Evolutionary conservation across 2,329 filamentous ascomycete species (phyloP), one percentile per base, ranked within the genome.

Genomic region (Colletotrichum sp.): DNA sequence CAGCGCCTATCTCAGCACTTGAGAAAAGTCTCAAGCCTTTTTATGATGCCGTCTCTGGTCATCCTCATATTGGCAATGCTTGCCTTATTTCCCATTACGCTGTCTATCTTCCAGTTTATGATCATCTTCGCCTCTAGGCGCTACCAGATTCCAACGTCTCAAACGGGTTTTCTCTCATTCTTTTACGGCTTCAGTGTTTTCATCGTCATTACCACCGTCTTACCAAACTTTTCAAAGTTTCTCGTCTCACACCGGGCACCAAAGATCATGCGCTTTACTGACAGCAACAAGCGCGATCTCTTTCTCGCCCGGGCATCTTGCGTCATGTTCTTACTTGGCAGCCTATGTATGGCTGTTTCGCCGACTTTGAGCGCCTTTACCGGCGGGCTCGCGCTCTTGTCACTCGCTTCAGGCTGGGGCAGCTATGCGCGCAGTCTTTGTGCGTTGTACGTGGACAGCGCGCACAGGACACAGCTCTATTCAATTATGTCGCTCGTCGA

Each of bases 101-200:
- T 55, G 44, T 26, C 76, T 36, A 30, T 69, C 24, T 39, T 34
- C 28, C 71, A 71, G 39, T 67, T 72, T 74, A 79, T 84, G 74
- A 65, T 77, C 18, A 80, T 82, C 26, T 84, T 82, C 70, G 77
- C 78, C 30, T 83, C 82, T 6, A 82, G 81, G 62, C 78, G 82
- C 8, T 84, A 81, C 34, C 66, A 78, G 52, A 80, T 83, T 52
- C 79, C 78, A 4, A 60, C 83, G 12, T 78, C 78, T 4, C 74
- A 82, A 15, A 83, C 82, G 6, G 82, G 82, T 0, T 83, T 81
- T 44, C 74, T 84, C 26, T 81, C 81, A 66, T 80, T 80, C 34
- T 44, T 77, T 7, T 84, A 83, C 30, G 82, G 82, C 55, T 28
- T 81, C 6, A 75, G 81, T 36, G 76, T 83, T 16, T 39, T n/a